Conservation (phyloP, 176 grass and related monocot species). For the Tillandsia fasciculata region DNA sequence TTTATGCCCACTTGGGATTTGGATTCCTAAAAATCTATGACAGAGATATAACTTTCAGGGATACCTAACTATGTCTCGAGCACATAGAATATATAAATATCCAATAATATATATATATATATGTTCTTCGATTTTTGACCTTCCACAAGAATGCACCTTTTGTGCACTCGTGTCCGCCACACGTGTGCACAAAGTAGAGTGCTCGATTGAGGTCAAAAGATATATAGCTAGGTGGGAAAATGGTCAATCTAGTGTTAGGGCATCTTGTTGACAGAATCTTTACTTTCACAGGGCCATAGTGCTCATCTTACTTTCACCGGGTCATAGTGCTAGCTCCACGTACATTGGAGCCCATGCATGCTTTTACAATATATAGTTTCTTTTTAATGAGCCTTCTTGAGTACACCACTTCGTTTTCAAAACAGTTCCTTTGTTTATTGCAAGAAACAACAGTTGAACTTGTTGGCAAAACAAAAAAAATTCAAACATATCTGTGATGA, state of each 20-base stretch:
- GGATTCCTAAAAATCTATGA: constrained; percentile 19
- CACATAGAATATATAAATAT: constrained; percentile 25
- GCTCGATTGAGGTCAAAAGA: constrained; percentile 5
- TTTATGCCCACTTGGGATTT: constrained; percentile 13
- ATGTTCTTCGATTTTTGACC: not conserved
- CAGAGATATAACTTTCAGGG: constrained; percentile 32
- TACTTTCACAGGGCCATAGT: constrained; percentile 1
- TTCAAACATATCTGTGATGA: too few species aligned
- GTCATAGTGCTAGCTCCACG: too few species aligned
- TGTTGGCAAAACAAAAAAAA: too few species aligned
- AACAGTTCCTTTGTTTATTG: too few species aligned
- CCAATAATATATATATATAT: not conserved
- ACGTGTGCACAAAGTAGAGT: constrained; percentile 23
- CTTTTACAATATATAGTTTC: too few species aligned
- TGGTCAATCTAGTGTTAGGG: constrained; percentile 27
- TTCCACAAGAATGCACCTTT: constrained; percentile 4
- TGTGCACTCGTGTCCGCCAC: constrained; percentile 26
- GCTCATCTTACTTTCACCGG: not conserved
- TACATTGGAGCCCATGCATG: too few species aligned
- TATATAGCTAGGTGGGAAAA: constrained; percentile 31
- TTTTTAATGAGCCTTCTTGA: too few species aligned
- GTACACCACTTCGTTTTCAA: too few species aligned
- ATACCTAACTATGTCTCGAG: constrained; percentile 38
- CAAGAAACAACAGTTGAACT: too few species aligned
- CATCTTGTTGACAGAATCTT: constrained; percentile 27